phyloP scores from a whole-genome alignment of 257 asterid species.

The Phtheirospermum japonicum region DNA sequence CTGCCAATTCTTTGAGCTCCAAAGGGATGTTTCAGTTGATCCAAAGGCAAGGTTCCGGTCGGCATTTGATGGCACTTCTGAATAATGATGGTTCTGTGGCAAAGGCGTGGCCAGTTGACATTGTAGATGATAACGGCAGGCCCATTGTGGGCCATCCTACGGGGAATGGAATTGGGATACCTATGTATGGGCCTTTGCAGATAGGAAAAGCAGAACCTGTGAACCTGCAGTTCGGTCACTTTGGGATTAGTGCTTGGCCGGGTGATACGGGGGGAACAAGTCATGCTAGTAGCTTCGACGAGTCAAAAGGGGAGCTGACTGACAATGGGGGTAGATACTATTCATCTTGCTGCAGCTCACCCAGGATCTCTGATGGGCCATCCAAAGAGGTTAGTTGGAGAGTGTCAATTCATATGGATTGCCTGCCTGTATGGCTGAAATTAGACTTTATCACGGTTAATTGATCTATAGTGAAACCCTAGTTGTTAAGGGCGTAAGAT shows the following conservation, averaged over 20 bases:
- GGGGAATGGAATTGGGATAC: conserved; percentile 54
- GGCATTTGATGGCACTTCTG: conserved; percentile 96
- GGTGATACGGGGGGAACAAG: conserved; percentile 88
- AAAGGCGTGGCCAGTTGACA: conserved; percentile 95
- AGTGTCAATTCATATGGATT: background rate
- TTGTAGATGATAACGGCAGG: conserved; percentile 45
- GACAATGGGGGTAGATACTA: conserved; percentile 79
- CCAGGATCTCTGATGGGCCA: conserved; percentile 73
- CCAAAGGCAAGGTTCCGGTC: conserved; percentile 84
- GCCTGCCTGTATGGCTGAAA: conserved; percentile 6
- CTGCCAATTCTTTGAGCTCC: conserved; percentile 85
- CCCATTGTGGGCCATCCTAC: conserved; percentile 38
- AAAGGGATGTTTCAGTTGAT: conserved; percentile 98
- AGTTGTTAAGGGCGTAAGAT: too few species aligned
- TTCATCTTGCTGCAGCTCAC: conserved; percentile 98
- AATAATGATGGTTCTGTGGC: conserved; percentile 96
- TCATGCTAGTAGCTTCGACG: conserved; percentile 88
- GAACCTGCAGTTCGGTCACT: conserved; percentile 91
- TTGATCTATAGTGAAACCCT: background rate
- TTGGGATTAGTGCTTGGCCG: conserved; percentile 95
- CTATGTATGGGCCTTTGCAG: conserved; percentile 83
- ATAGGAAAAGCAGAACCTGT: conserved; percentile 82
- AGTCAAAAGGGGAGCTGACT: conserved; percentile 73
- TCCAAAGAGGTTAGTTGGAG: conserved; percentile 72
- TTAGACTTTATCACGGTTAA: background rate